phyloP scores from a whole-genome alignment of 2,329 filamentous ascomycete species.

The Sporothrix humicola region DNA sequence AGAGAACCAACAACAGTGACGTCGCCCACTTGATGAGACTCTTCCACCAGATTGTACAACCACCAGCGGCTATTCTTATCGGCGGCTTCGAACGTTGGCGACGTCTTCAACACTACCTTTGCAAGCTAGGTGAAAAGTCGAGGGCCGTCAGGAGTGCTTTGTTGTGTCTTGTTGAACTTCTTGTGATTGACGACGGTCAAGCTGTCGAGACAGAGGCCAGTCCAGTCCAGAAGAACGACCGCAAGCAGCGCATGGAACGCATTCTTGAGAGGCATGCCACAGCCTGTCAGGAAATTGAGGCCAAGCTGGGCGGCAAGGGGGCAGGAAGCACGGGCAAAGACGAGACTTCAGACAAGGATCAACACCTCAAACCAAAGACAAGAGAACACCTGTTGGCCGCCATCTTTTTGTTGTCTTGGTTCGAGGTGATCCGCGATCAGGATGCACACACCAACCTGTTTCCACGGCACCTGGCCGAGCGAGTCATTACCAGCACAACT shows the following conservation, averaged over 20 bases:
- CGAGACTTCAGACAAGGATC: no score
- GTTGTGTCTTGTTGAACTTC: neutral
- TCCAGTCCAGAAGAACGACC: neutral
- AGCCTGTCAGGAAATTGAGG: neutral
- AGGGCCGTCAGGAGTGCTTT: neutral
- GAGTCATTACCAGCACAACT: neutral
- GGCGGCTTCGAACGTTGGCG: neutral
- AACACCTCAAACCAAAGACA: neutral
- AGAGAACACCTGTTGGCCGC: neutral
- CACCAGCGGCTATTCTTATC: neutral
- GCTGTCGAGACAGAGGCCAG: neutral
- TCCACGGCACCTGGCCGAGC: neutral
- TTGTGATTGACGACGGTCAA: neutral
- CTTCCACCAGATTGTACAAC: neutral
- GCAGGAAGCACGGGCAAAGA: neutral
- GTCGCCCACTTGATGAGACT: neutral
- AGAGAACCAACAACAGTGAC: neutral
- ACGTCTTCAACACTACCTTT: neutral
- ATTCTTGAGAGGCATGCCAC: neutral
- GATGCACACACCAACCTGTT: neutral
- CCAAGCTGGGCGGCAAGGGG: neutral
- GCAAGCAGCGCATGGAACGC: neutral
- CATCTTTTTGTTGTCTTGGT: neutral
- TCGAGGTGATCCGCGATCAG: neutral
- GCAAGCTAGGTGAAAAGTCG: neutral